Conservation (phyloP, 1,284 basidiomycete species). For the Ganoderma boninense region DNA sequence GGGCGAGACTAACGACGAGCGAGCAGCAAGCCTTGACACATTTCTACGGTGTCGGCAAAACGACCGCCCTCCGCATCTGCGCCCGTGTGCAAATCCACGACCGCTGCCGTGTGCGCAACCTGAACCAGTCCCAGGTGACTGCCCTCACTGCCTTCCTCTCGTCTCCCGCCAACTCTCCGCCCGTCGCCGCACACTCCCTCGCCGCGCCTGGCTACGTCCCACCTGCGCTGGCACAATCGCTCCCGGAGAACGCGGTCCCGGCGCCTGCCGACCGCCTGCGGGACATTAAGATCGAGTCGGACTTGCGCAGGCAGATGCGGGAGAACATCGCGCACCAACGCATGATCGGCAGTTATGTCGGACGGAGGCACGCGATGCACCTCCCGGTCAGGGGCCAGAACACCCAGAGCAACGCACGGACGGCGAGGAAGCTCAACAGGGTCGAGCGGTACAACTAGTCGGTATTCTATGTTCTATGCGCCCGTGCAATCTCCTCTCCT, state of each 20-base stretch:
- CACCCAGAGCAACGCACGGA: slow-evolving; percentile 86
- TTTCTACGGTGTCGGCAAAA: slow-evolving; percentile 85
- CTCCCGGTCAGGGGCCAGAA: slow-evolving; percentile 91
- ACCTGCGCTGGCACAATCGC: slow-evolving; percentile 54
- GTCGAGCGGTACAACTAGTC: slow-evolving; percentile 52
- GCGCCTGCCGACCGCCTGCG: slow-evolving; percentile 63
- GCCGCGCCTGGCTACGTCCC: slow-evolving; percentile 61
- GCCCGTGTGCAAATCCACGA: slow-evolving; percentile 90
- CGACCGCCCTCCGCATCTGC: slow-evolving; percentile 81
- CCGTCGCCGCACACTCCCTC: slow-evolving; percentile 68
- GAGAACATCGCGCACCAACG: slow-evolving; percentile 92
- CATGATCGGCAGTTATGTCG: slow-evolving; percentile 90
- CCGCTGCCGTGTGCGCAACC: slow-evolving; percentile 76
- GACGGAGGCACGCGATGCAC: slow-evolving; percentile 87
- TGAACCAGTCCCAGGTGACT: slow-evolving; percentile 85
- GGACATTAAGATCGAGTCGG: slow-evolving; percentile 83
- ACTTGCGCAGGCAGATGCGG: slow-evolving; percentile 78
- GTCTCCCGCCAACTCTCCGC: slow-evolving; percentile 76
- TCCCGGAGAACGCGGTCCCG: slow-evolving; percentile 41
- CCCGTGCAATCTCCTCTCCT: neutral
- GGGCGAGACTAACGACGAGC: neutral
- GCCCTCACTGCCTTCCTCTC: slow-evolving; percentile 89
- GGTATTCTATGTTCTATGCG: neutral
- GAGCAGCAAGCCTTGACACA: slow-evolving; percentile 81
- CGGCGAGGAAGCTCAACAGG: slow-evolving; percentile 87